phyloP scores from a whole-genome alignment of 768 basidiomycete genomes.

The Termitomyces sp. region DNA sequence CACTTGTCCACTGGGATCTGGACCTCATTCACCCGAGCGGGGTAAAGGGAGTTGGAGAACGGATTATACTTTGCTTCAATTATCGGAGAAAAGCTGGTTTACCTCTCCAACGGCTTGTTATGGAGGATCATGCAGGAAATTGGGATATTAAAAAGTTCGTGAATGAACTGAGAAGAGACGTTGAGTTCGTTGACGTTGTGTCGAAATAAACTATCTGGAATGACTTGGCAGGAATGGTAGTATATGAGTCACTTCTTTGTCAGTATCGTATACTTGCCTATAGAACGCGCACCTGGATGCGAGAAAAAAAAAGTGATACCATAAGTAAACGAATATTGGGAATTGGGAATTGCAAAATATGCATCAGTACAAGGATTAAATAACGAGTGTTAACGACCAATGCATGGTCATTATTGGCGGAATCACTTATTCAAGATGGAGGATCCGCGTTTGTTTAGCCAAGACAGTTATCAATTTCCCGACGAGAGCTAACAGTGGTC shows the following conservation, averaged over 20 bases:
- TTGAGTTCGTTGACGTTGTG: neutral
- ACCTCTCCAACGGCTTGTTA: neutral
- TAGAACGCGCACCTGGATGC: neutral
- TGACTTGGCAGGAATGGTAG: neutral
- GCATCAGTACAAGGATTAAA: too few species aligned
- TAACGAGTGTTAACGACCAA: too few species aligned
- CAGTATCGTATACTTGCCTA: neutral
- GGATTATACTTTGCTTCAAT: neutral
- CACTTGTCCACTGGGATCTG: neutral
- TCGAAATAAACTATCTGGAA: neutral
- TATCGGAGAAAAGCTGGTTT: neutral
- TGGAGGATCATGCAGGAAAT: neutral
- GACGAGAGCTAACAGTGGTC: too few species aligned
- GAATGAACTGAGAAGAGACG: neutral
- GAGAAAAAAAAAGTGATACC: neutral
- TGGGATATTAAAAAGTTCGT: neutral
- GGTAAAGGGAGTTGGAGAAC: neutral
- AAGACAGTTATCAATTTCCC: too few species aligned
- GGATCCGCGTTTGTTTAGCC: too few species aligned
- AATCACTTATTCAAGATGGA: too few species aligned
- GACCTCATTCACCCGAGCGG: neutral
- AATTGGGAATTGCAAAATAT: too few species aligned
- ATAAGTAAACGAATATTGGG: too few species aligned
- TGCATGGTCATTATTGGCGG: too few species aligned
- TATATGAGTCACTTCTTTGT: neutral